phyloP scores from a whole-genome alignment of 2,329 filamentous ascomycete species.

The Aphanoascus verrucosus region DNA sequence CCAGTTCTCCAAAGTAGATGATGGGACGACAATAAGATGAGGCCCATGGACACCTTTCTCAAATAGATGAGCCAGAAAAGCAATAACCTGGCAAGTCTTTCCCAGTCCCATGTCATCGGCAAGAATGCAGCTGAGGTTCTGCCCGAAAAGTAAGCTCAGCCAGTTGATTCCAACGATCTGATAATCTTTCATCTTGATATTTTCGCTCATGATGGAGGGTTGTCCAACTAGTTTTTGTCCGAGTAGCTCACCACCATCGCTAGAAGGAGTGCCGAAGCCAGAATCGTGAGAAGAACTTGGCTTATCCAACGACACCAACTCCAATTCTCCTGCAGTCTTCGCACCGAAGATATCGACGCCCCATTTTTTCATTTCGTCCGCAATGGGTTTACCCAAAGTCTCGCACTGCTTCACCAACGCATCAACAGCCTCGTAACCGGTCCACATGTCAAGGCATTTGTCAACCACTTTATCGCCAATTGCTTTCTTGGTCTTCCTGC shows the following conservation, averaged over 20 bases:
- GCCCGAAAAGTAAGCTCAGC: conserved; percentile 72
- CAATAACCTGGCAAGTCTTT: conserved; percentile 94
- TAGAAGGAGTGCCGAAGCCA: conserved; percentile 53
- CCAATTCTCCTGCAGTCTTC: conserved; percentile 50
- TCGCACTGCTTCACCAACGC: conserved; percentile 69
- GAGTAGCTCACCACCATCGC: conserved; percentile 34
- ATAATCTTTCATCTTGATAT: conserved; percentile 77
- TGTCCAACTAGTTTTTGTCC: conserved; percentile 48
- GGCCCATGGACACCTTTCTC: conserved; percentile 57
- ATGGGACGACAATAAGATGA: conserved; percentile 80
- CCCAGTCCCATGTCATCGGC: conserved; percentile 95
- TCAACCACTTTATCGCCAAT: conserved; percentile 59
- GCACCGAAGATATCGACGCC: conserved; percentile 54
- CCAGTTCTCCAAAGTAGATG: conserved; percentile 94
- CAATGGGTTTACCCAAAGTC: conserved; percentile 55
- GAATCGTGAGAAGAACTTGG: conserved; percentile 46
- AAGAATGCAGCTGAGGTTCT: conserved; percentile 74
- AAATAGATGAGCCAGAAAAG: conserved; percentile 74
- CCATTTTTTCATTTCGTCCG: conserved; percentile 56
- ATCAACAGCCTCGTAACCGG: conserved; percentile 73
- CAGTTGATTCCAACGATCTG: conserved; percentile 92
- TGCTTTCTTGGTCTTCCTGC: conserved; percentile 40
- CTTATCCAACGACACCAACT: conserved; percentile 46
- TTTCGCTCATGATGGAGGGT: conserved; percentile 64
- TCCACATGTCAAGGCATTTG: conserved; percentile 60